These are phyloP conservation scores for Aspergillus leporis DNA, from an alignment of 495 filamentous ascomycete genomes.

Conservation along the genomic window DNA sequence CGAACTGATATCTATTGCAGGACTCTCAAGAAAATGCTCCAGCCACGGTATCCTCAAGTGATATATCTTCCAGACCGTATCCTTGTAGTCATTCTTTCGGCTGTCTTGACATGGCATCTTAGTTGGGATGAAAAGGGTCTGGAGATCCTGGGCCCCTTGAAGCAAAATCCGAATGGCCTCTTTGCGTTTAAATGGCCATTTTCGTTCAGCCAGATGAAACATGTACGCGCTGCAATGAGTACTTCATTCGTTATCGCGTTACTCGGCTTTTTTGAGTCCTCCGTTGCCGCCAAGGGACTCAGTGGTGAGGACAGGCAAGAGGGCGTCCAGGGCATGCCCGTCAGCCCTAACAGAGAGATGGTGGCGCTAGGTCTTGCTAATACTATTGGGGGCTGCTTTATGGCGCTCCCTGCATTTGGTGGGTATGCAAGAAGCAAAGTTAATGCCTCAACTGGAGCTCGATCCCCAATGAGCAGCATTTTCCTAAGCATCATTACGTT, in stretches of 20 bases:
- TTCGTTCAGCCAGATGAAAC: conserved; percentile 66
- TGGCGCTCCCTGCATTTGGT: conserved; percentile 88
- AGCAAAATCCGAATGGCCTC: conserved; percentile 55
- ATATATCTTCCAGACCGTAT: conserved; percentile 94
- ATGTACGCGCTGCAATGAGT: conserved; percentile 83
- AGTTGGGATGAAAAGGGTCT: conserved; percentile 81
- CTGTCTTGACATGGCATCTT: conserved; percentile 74
- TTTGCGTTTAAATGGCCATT: conserved; percentile 90
- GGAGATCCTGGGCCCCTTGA: conserved; percentile 77
- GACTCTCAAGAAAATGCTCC: conserved; percentile 77
- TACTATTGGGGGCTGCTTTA: conserved; percentile 85
- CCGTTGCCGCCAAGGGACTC: conserved; percentile 92
- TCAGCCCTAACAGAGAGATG: conserved; percentile 92
- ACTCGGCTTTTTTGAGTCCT: conserved; percentile 97
- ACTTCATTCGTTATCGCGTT: conserved; percentile 93
- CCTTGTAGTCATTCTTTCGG: conserved; percentile 82
- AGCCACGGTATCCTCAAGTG: conserved; percentile 76
- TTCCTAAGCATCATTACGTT: conserved; percentile 81
- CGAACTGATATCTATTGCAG: conserved; percentile 39
- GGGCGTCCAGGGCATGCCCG: conserved; percentile 69
- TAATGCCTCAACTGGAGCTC: conserved; percentile 86
- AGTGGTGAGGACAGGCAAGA: conserved; percentile 55
- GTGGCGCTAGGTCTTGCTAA: conserved; percentile 92
- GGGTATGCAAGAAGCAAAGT: conserved; percentile 97
- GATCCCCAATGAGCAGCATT: conserved; percentile 88